Percentiles rank a stretch among this genome's conserved stretches.
These are phyloP conservation scores for Alternaria infectoria DNA, from an alignment of 2,329 filamentous ascomycete species.

Conservation along the genomic window DNA sequence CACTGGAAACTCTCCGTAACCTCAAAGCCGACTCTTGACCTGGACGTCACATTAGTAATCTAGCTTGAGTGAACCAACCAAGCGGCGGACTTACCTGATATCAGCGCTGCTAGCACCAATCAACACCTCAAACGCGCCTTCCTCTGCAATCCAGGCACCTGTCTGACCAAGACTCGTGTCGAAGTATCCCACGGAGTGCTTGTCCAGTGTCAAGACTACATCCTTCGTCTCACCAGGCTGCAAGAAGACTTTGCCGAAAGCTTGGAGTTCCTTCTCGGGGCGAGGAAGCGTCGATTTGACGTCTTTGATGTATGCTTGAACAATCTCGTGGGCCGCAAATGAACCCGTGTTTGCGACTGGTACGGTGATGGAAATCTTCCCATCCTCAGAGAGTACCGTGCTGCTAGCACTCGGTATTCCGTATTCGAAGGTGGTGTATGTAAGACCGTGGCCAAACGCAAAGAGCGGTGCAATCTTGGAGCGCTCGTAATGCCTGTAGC, in stretches of 20 bases:
- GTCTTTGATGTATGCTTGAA: conserved; percentile 73
- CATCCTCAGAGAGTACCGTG: conserved; percentile 55
- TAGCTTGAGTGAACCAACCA: background rate
- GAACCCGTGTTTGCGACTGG: conserved; percentile 64
- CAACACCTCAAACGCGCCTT: conserved; percentile 66
- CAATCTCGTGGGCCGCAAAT: conserved; percentile 66
- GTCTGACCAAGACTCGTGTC: conserved; percentile 59
- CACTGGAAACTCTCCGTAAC: conserved; percentile 71
- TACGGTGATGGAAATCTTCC: conserved; percentile 55
- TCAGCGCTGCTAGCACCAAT: conserved; percentile 68
- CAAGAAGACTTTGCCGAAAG: conserved; percentile 61
- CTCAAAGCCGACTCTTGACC: conserved; percentile 60
- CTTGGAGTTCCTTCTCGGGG: conserved; percentile 73
- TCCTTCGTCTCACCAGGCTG: conserved; percentile 46
- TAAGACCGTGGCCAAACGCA: conserved; percentile 79
- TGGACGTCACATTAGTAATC: conserved; percentile 37
- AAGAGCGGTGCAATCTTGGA: conserved; percentile 67
- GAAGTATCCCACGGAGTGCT: conserved; percentile 64
- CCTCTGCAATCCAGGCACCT: conserved; percentile 68
- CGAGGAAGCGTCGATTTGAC: conserved; percentile 67
- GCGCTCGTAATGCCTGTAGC: conserved; percentile 75
- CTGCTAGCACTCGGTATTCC: conserved; percentile 62
- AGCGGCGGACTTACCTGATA: conserved; percentile 60
- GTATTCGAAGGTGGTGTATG: conserved; percentile 76
- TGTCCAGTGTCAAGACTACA: conserved; percentile 48